Evolutionary conservation across 2,329 filamentous ascomycete genomes (phyloP).

Genomic region (Trichoderma gracile): DNA sequence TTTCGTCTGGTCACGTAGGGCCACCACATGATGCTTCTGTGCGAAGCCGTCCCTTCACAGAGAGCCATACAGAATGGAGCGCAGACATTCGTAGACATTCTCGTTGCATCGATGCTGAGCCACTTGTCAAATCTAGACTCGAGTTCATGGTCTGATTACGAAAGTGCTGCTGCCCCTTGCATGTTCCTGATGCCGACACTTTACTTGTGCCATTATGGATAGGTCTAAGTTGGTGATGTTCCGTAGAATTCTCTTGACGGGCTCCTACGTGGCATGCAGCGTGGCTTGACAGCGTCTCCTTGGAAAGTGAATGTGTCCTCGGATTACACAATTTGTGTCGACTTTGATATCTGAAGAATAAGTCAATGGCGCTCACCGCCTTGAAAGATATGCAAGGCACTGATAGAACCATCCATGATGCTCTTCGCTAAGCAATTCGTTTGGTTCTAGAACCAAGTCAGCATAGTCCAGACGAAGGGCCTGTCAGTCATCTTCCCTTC

Average conservation of each 20-base stretch:
- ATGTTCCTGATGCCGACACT: conserved; percentile 17
- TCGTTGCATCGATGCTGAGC: not conserved
- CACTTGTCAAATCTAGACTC: conserved; percentile 1
- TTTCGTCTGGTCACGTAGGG: conserved; percentile 5
- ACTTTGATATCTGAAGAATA: not conserved
- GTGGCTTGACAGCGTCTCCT: not conserved
- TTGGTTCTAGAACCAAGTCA: not conserved
- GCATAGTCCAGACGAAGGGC: no score
- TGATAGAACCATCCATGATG: not conserved
- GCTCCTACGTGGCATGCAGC: conserved; percentile 19
- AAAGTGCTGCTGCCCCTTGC: conserved; percentile 7
- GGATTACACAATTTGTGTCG: conserved; percentile 1
- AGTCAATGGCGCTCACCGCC: not conserved
- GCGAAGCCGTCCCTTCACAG: not conserved
- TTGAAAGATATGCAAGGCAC: not conserved
- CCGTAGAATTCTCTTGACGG: not conserved
- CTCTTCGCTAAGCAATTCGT: not conserved
- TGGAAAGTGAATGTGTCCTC: no score
- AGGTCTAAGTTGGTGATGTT: not conserved
- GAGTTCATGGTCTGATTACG: not conserved
- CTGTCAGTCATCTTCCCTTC: no score
- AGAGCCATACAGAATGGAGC: not conserved
- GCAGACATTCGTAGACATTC: conserved; percentile 2
- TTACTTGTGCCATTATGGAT: not conserved
- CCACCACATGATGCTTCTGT: conserved; percentile 6